These are phyloP conservation scores for Amanita fuliginea DNA, from an alignment of 768 basidiomycete species.

Conservation along the genomic window DNA sequence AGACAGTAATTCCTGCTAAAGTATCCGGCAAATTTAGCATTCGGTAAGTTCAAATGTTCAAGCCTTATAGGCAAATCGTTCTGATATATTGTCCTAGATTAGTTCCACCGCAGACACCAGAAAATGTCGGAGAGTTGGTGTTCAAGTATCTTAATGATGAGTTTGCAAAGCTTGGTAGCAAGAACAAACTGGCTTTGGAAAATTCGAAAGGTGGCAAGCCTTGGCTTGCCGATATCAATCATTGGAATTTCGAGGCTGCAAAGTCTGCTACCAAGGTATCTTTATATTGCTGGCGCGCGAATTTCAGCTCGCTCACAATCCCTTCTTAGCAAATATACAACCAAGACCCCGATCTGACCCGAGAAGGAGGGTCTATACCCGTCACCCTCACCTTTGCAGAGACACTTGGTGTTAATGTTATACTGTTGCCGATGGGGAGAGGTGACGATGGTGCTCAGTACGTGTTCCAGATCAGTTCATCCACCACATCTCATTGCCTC, in stretches of 20 bases:
- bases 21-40: conserved; percentile 92
- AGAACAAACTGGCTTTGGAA: conserved; percentile 72
- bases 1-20: conserved; percentile 92
- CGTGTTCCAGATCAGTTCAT: conserved; percentile 18
- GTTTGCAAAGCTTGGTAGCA: conserved; percentile 77
- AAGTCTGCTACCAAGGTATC: conserved; percentile 69
- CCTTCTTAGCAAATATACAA: conserved; percentile 44
- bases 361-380: conserved; percentile 93
- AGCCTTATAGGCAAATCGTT: neutral
- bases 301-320: conserved; percentile 15
- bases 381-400: conserved; percentile 93
- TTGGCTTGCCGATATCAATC: conserved; percentile 77
- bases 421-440: conserved; percentile 87
- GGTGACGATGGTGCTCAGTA: conserved; percentile 93
- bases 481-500: neutral
- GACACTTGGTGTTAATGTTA: conserved; percentile 73
- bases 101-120: conserved; percentile 84
- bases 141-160: conserved; percentile 58
- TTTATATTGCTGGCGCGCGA: no score
- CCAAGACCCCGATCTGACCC: conserved; percentile 68
- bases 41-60: conserved; percentile 36
- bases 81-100: conserved; percentile 30
- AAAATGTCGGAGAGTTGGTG: conserved; percentile 61
- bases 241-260: conserved; percentile 93
- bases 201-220: conserved; percentile 79